phyloP scores from a whole-genome alignment of 1,284 basidiomycete species.

The Austroboletus novae-zelandiae region DNA sequence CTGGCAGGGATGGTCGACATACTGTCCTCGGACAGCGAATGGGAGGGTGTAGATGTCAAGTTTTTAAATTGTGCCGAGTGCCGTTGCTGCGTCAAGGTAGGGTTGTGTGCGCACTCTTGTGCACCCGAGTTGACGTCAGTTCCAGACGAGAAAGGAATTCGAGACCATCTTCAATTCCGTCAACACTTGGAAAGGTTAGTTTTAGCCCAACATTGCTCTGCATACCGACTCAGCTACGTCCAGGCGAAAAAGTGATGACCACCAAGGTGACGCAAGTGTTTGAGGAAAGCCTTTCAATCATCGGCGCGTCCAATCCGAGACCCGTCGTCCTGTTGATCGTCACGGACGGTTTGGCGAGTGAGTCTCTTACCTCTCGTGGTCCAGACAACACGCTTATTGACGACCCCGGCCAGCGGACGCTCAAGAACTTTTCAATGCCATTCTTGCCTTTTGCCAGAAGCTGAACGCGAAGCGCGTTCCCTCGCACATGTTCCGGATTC shows the following conservation, averaged over 20 bases:
- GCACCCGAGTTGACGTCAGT: background rate
- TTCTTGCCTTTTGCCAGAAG: slow-evolving; percentile 10
- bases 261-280: slow-evolving; percentile 20
- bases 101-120: background rate
- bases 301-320: slow-evolving; percentile 2
- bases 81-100: slow-evolving; percentile 14
- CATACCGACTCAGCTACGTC: too few species aligned
- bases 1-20: slow-evolving; percentile 16
- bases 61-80: slow-evolving; percentile 16
- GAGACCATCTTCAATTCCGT: slow-evolving; percentile 24
- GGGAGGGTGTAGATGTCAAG: slow-evolving; percentile 22
- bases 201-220: background rate
- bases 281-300: slow-evolving; percentile 12
- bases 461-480: slow-evolving; percentile 11
- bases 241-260: slow-evolving; percentile 19
- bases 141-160: slow-evolving; percentile 20
- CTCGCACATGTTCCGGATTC: slow-evolving; percentile 24
- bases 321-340: slow-evolving; percentile 22
- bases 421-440: slow-evolving; percentile 13
- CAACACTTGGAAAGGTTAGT: slow-evolving; percentile 19
- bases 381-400: background rate
- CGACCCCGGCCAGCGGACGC: slow-evolving; percentile 12
- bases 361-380: slow-evolving; percentile 1
- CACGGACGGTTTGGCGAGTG: slow-evolving; percentile 24
- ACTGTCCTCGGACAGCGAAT: slow-evolving; percentile 11